Conservation (phyloP, 768 basidiomycete species). For the Pleurotus salmoneostramineus region DNA sequence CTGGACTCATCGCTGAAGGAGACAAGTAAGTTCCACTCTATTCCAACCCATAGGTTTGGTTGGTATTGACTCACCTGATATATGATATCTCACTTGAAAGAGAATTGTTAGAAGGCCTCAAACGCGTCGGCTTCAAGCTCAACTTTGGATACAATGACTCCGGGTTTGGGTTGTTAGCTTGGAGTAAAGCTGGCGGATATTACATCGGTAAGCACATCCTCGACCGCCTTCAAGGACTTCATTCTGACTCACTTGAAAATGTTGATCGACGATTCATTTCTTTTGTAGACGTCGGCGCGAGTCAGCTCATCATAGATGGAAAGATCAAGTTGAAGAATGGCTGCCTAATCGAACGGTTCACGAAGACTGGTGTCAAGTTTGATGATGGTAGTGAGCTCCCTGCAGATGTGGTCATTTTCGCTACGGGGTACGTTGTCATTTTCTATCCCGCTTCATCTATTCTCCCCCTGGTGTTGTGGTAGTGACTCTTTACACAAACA, state of each 20-base stretch:
- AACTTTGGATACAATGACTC: conserved; percentile 47
- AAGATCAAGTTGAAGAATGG: conserved; percentile 72
- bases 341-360: conserved; percentile 41
- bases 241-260: too few species aligned
- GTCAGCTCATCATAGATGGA: conserved; percentile 59
- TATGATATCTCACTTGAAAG: conserved; percentile 21
- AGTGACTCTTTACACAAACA: conserved; percentile 16
- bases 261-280: too few species aligned
- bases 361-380: conserved; percentile 38
- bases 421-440: conserved; percentile 42
- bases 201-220: conserved; percentile 47
- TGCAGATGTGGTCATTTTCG: conserved; percentile 56
- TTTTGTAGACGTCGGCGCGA: conserved; percentile 48
- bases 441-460: neutral
- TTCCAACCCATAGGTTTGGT: conserved; percentile 52
- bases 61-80: neutral
- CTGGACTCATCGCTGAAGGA: conserved; percentile 23
- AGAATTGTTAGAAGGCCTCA: conserved; percentile 51
- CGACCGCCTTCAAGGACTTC: neutral
- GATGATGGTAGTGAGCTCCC: conserved; percentile 41
- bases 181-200: conserved; percentile 54
- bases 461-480: neutral
- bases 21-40: conserved; percentile 38
- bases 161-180: conserved; percentile 47
- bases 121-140: conserved; percentile 52